Evolutionary conservation across 805 yeast genomes (phyloP), one percentile per base, ranked within the genome.

Genomic region (Diddensiella transvaalensis): DNA sequence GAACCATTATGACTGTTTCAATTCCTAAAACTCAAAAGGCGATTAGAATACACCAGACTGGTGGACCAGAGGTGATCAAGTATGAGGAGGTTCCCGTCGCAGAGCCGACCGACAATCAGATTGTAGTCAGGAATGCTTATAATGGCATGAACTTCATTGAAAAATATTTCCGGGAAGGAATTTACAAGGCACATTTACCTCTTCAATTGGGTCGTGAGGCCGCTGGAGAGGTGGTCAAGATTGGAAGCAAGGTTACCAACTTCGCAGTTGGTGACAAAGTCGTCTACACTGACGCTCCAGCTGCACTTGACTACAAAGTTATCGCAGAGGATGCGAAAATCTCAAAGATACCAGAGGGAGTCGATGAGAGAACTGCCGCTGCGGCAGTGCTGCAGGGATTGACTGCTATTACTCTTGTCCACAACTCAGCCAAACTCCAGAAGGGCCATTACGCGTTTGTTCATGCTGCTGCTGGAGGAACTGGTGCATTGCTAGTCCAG

Each of bases 381-480:
- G 87, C 83, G 2, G 61, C 79, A 1, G 59, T 82, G 40, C 55
- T 86, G 26, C 91, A 86, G 65, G 93, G 88, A 1, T 69, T 89
- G 53, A 90, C 97, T 4, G 93, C 91, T 1, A 66, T 85, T 58
- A 77, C 91, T 1, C 80, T 90, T 50, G 68, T 80, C 41, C 68
- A 73, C 32, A 88, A 85, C 53, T 78, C 93, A 1, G 79, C 85
- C 60, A 60, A 73, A 1, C 85, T 87, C 35, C 63, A 86, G 57
- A 70, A 76, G 62, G 90, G 80, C 46, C 96, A 91, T 50, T 75
- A 67, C 56, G 76, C 85, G 39, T 72, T 90, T 41, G 82, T 87
- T 22, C 87, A 89, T 71, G 97, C 97, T 3, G 96, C 96, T 4
- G 96, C 97, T 2, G 98, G 97, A 40, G 96, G 97, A 48, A 91